A percentile compares a stretch with the other conserved stretches of the same genome.
Evolutionary conservation across 2,329 filamentous ascomycete species (phyloP).

Genomic region (Cadophora luteo-olivacea): DNA sequence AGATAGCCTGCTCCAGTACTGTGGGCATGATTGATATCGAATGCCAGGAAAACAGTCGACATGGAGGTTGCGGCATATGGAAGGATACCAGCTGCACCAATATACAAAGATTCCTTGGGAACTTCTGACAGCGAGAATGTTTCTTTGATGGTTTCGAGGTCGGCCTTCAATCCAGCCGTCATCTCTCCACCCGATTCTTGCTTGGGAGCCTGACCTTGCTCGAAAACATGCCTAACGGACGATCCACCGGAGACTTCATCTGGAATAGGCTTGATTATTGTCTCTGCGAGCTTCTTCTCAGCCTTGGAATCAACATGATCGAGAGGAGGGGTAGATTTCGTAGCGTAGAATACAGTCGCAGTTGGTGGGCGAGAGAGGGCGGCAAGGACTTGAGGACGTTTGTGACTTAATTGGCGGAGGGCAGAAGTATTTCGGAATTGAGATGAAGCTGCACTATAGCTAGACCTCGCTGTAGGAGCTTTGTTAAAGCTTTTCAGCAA

Average conservation of each 20-base stretch:
- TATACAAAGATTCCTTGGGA: conserved; percentile 69
- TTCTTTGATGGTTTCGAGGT: conserved; percentile 70
- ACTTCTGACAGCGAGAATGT: conserved; percentile 71
- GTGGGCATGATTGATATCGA: conserved; percentile 75
- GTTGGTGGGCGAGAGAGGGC: conserved; percentile 47
- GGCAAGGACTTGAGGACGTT: conserved; percentile 35
- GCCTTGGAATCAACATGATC: conserved; percentile 58
- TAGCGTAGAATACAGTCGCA: conserved; percentile 55
- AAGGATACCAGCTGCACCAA: conserved; percentile 79
- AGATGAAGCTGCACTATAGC: conserved; percentile 39
- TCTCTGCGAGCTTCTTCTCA: conserved; percentile 60
- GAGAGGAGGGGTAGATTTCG: conserved; percentile 41
- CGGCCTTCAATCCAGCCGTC: conserved; percentile 57
- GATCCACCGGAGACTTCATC: conserved; percentile 67
- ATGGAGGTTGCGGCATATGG: conserved; percentile 87
- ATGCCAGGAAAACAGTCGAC: conserved; percentile 81
- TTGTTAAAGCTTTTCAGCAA: conserved; percentile 41
- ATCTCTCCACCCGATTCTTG: conserved; percentile 53
- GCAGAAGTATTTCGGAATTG: conserved; percentile 33
- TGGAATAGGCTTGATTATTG: conserved; percentile 65
- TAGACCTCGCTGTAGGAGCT: conserved; percentile 34
- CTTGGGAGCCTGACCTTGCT: conserved; percentile 44
- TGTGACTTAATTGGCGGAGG: conserved; percentile 35
- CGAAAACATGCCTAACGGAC: conserved; percentile 56
- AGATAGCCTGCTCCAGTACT: conserved; percentile 67